Evolutionary conservation across 352 stramenopile species (phyloP).

Genomic region (Globisporangium mamillatum): DNA sequence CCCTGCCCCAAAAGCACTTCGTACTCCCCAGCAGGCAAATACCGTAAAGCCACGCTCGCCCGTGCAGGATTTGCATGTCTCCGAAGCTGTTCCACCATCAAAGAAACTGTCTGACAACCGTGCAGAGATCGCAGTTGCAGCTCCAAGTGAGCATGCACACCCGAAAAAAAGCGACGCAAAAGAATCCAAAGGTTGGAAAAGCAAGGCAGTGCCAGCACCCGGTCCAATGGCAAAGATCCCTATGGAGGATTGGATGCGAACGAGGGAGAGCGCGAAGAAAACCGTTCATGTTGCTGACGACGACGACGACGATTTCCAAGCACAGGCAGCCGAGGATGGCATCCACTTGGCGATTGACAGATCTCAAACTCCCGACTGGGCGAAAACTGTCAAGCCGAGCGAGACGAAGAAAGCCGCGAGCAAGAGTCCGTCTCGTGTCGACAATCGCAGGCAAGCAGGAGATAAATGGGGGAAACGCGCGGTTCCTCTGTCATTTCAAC

Average conservation of each 20-base stretch:
- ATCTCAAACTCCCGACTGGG: conserved; percentile 61
- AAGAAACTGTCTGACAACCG: neutral
- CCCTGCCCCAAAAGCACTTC: conserved; percentile 9
- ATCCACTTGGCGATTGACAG: conserved; percentile 38
- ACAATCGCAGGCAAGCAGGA: conserved; percentile 12
- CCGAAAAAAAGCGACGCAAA: conserved; percentile 20
- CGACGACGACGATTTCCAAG: neutral
- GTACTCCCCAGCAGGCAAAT: neutral
- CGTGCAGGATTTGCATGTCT: neutral
- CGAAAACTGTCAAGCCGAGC: conserved; percentile 31
- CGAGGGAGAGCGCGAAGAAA: conserved; percentile 48
- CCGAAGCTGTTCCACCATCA: neutral
- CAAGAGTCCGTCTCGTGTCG: conserved; percentile 17
- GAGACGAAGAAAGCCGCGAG: conserved; percentile 9
- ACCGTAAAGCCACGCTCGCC: neutral
- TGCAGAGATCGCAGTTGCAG: neutral
- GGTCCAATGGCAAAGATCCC: conserved; percentile 51
- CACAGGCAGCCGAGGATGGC: neutral
- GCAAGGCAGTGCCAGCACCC: conserved; percentile 36
- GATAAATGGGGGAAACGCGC: conserved; percentile 20
- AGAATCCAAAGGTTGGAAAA: conserved; percentile 40
- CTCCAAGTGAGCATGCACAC: neutral
- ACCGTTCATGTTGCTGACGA: conserved; percentile 30
- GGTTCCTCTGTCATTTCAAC: neutral
- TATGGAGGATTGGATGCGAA: conserved; percentile 78